Evolutionary conservation across 257 asterid species (phyloP), one percentile per base, ranked within the genome.

Genomic region (Penstemon eatonii): DNA sequence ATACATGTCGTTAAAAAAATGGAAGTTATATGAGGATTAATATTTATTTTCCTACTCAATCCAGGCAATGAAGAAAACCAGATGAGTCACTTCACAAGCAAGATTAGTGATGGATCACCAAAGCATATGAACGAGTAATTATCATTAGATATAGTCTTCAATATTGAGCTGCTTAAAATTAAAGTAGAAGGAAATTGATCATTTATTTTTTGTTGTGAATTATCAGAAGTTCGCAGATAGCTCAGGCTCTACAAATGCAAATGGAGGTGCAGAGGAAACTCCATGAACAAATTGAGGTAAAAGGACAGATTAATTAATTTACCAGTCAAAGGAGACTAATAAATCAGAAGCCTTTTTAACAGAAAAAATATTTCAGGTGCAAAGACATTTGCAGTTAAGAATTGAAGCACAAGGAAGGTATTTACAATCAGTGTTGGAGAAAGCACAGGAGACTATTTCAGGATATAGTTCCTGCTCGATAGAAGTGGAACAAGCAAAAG

Each of bases 401-500:
- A 93, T 93, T 55, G 98, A 90, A 80, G 94, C 98, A 7, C 98
- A 93, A 73, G 97, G 98, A 15, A 93, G 84, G 70, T 93, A 93
- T 70, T 65, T 93, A 56, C 98, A 93, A 63, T 81, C 96, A n/a
- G 94, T 93, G 40, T 42, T 93, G 79, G 82, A 69, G 68, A 93
- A 85, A 69, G 98, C 98, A 19, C 88, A 90, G 38, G 90, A 90
- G 52, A 85, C 98, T 8, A 84, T 93, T 8, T 81, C 94, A 9
- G 86, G 82, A 52, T 92, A 90, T 44, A 67, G 82, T 59, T 67
- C 90, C 4, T 81, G 87, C 75, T 70, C 90, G 8, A 66, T 72
- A 12, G 96, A 85, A 67, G 86, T 83, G 3, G 92, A 93, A 56
- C 76, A 58, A 3, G 95, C 96, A 5, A 86, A 81, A 70, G 83